A percentile compares a stretch with the other conserved stretches of the same genome.
Evolutionary conservation across 2,329 filamentous ascomycete genomes (phyloP).

Genomic region (Diaporthe destruens): DNA sequence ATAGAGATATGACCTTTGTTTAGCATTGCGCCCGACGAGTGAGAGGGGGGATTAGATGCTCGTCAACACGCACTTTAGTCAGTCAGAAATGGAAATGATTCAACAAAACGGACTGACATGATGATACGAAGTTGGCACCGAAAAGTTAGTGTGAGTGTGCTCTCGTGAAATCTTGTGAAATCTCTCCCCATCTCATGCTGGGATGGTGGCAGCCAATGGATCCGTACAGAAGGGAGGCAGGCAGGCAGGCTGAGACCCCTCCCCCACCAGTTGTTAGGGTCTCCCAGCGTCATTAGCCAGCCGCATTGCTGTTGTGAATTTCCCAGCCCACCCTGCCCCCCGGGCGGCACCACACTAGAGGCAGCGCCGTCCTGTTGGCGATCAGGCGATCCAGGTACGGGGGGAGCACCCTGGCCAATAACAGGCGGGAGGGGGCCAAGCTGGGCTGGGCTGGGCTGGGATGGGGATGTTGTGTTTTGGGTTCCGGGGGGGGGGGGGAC

Average conservation of each 20-base stretch:
- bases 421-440: neutral
- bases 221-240: slow-evolving; percentile 3
- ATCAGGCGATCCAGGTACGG: slow-evolving; percentile 20
- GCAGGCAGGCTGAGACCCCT: slow-evolving; percentile 22
- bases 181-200: slow-evolving; percentile 15
- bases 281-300: slow-evolving; percentile 2
- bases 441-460: slow-evolving; percentile 14
- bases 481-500: too few relatives aligned
- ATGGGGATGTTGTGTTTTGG: slow-evolving; percentile 31
- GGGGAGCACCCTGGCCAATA: slow-evolving; percentile 29
- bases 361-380: neutral
- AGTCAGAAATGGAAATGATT: neutral
- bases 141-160: neutral
- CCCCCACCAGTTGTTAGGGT: slow-evolving; percentile 5
- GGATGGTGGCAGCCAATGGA: slow-evolving; percentile 16
- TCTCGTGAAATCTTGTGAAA: neutral
- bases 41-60: neutral
- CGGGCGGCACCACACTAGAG: slow-evolving; percentile 23
- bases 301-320: slow-evolving; percentile 29
- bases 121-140: slow-evolving; percentile 15
- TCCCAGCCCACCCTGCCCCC: neutral
- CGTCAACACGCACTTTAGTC: slow-evolving; percentile 2
- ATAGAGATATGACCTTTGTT: slow-evolving; percentile 27
- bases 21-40: slow-evolving; percentile 21
- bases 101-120: slow-evolving; percentile 12